A percentile compares a stretch with the other conserved stretches of the same genome.
Evolutionary conservation across 306 rosid genomes (phyloP).

Genomic region (Lablab purpureus): DNA sequence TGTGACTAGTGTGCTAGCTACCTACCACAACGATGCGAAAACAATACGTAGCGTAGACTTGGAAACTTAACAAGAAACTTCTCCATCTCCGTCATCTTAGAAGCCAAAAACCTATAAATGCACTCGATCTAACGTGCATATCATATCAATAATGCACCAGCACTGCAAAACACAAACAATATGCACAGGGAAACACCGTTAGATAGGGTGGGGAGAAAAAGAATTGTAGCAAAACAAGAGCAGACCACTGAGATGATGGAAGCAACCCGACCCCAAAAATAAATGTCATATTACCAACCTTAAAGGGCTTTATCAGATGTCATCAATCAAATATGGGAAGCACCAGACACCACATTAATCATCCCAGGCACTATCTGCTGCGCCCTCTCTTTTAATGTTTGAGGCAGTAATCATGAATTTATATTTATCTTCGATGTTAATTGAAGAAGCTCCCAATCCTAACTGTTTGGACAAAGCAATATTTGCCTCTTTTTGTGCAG

Average conservation of each 20-base stretch:
- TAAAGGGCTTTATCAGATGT: constrained; percentile 41
- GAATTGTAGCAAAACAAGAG: background rate
- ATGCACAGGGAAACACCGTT: background rate
- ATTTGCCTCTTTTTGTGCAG: constrained; percentile 81
- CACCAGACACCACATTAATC: constrained; percentile 54
- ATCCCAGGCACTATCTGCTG: constrained; percentile 94
- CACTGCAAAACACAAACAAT: constrained; percentile 30
- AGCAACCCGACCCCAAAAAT: background rate
- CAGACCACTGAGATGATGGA: background rate
- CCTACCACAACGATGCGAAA: constrained; percentile 51
- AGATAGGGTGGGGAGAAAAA: background rate
- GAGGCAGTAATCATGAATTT: constrained; percentile 74
- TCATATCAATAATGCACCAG: constrained; percentile 17
- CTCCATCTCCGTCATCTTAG: constrained; percentile 47
- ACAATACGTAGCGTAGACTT: constrained; percentile 36
- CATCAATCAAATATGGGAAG: constrained; percentile 39
- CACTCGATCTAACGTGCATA: constrained; percentile 38
- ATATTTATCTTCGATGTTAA: constrained; percentile 81
- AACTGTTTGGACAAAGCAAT: constrained; percentile 61
- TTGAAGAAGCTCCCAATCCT: constrained; percentile 58
- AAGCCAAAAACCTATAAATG: constrained; percentile 52
- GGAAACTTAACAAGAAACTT: constrained; percentile 50
- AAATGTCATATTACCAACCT: constrained; percentile 42
- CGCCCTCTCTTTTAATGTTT: constrained; percentile 64
- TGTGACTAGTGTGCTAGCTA: constrained; percentile 47